Evolutionary conservation across 495 filamentous ascomycete genomes (phyloP).

Genomic region (Delitschia confertaspora): DNA sequence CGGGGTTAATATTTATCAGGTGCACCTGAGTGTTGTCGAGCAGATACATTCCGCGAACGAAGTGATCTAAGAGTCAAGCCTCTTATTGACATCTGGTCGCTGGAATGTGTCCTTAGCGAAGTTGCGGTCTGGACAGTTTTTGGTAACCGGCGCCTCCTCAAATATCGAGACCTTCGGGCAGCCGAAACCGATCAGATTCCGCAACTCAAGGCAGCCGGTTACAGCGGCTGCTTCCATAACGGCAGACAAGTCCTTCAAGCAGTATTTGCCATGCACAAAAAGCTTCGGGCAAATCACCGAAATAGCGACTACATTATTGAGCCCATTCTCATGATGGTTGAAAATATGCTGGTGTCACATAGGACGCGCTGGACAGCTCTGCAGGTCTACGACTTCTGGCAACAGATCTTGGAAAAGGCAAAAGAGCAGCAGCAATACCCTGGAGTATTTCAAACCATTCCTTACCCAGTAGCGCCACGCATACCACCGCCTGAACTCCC

Average conservation of each 20-base stretch:
- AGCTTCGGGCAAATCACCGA: neutral
- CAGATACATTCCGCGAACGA: constrained; percentile 23
- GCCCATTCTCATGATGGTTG: constrained; percentile 4
- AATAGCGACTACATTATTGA: neutral
- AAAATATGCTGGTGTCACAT: constrained; percentile 6
- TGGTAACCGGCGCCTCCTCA: constrained; percentile 29
- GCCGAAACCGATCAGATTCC: constrained; percentile 22
- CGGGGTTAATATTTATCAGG: constrained; percentile 13
- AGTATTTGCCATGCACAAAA: constrained; percentile 4
- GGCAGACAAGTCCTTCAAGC: constrained; percentile 29
- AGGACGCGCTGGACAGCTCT: neutral
- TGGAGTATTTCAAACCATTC: neutral
- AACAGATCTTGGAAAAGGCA: neutral
- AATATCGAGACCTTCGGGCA: constrained; percentile 34
- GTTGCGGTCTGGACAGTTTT: constrained; percentile 37
- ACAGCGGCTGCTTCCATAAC: constrained; percentile 39
- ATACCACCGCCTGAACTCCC: neutral
- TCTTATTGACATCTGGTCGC: constrained; percentile 40
- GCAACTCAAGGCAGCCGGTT: constrained; percentile 26
- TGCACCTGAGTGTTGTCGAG: constrained; percentile 34
- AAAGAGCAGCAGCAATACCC: constrained; percentile 1
- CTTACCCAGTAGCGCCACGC: neutral
- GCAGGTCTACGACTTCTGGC: neutral
- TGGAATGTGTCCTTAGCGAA: constrained; percentile 42
- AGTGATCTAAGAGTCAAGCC: constrained; percentile 16